These are phyloP conservation scores for Croton setiger DNA, from an alignment of 441 rosid species.

Conservation along the genomic window DNA sequence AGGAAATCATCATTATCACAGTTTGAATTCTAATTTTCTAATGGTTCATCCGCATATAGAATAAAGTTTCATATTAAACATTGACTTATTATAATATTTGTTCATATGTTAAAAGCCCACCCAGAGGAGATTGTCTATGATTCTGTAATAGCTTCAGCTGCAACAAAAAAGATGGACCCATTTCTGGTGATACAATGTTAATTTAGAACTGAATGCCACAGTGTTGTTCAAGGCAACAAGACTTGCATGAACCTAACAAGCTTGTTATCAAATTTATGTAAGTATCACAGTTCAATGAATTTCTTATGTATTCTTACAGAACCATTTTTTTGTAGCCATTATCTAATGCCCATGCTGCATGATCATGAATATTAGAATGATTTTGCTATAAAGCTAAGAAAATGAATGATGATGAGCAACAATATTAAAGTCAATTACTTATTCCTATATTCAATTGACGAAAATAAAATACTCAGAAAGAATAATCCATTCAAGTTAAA, in stretches of 20 bases:
- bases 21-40: not conserved
- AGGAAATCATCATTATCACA: not conserved
- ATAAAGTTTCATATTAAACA: not conserved
- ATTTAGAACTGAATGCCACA: not conserved
- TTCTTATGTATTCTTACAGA: not conserved
- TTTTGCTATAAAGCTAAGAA: not conserved
- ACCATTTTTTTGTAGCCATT: not conserved
- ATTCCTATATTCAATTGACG: not conserved
- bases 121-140: not conserved
- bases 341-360: not conserved
- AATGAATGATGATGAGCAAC: not conserved
- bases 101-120: not conserved
- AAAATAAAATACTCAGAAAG: not conserved
- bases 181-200: not conserved
- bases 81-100: not conserved
- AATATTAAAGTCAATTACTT: not conserved
- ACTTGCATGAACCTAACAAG: not conserved
- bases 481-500: not conserved
- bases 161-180: not conserved
- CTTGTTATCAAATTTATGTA: constrained; percentile 5
- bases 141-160: not conserved
- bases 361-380: not conserved
- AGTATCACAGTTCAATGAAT: constrained; percentile 3
- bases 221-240: not conserved
- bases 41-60: not conserved